A percentile compares a stretch with the other conserved stretches of the same genome.
Conservation (phyloP, 805 yeast genomes). For the Scheffersomyces spartinae region DNA sequence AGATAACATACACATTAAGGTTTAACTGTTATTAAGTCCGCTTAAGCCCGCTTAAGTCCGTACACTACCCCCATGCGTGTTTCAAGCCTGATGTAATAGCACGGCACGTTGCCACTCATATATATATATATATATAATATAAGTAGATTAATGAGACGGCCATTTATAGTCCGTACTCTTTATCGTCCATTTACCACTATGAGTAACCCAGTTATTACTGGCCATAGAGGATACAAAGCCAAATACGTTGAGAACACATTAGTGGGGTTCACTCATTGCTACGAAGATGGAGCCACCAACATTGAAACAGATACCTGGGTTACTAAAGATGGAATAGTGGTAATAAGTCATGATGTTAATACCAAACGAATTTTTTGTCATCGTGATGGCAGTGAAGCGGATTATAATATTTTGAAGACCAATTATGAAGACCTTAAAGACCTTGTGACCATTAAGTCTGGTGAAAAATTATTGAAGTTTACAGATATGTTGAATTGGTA, state of each 20-base stretch:
- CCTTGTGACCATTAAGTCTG: constrained; percentile 19
- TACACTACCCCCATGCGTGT: too few species aligned
- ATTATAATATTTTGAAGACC: constrained; percentile 21
- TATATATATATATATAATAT: too few species aligned
- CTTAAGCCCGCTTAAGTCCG: too few species aligned
- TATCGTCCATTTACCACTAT: too few species aligned
- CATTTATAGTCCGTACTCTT: too few species aligned
- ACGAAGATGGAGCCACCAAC: constrained; percentile 22
- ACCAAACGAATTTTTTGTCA: constrained; percentile 27
- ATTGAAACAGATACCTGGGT: constrained; percentile 34
- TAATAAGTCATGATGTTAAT: constrained; percentile 27
- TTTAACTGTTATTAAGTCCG: too few species aligned
- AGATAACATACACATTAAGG: too few species aligned
- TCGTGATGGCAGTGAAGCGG: constrained; percentile 21
- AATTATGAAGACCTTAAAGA: constrained; percentile 15
- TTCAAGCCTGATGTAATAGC: too few species aligned
- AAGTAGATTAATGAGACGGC: too few species aligned
- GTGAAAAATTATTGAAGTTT: constrained; percentile 22
- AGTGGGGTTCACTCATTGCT: constrained; percentile 24
- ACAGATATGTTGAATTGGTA: constrained; percentile 22
- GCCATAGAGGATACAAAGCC: constrained; percentile 34
- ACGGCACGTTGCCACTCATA: too few species aligned
- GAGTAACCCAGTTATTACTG: constrained; percentile 25
- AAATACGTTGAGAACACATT: constrained; percentile 29
- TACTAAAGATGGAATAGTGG: constrained; percentile 23